phyloP scores from a whole-genome alignment of 2,329 filamentous ascomycete genomes.

The Apiospora pterosperma region DNA sequence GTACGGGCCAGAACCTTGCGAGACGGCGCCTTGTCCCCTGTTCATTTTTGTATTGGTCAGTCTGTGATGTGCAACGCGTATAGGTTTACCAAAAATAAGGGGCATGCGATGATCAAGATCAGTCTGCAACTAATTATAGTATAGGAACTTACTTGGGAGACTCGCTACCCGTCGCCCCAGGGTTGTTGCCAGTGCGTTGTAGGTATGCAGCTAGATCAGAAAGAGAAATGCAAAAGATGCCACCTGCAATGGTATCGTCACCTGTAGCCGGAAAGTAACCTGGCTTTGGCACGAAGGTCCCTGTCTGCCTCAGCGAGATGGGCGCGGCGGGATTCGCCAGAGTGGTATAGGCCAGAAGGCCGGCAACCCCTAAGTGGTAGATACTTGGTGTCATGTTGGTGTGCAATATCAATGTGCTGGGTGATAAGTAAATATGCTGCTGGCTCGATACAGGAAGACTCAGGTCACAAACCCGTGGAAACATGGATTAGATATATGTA shows the following conservation, averaged over 20 bases:
- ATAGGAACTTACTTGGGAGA: constrained; percentile 9
- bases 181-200: constrained; percentile 14
- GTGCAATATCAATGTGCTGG: background rate
- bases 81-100: background rate
- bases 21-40: constrained; percentile 8
- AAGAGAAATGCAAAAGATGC: constrained; percentile 19
- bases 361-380: constrained; percentile 2
- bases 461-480: background rate
- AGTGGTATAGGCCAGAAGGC: background rate
- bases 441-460: background rate
- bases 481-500: background rate
- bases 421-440: background rate
- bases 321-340: background rate
- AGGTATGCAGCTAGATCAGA: constrained; percentile 15
- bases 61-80: background rate
- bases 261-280: constrained; percentile 17
- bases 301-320: constrained; percentile 2
- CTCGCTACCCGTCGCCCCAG: constrained; percentile 14
- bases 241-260: constrained; percentile 18
- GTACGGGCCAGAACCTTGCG: constrained; percentile 16
- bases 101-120: background rate
- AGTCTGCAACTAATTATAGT: no score
- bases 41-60: background rate
- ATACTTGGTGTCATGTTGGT: background rate
- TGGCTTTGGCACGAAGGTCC: constrained; percentile 14